phyloP scores from a whole-genome alignment of 2,329 filamentous ascomycete genomes.

The Fusarium sp. region DNA sequence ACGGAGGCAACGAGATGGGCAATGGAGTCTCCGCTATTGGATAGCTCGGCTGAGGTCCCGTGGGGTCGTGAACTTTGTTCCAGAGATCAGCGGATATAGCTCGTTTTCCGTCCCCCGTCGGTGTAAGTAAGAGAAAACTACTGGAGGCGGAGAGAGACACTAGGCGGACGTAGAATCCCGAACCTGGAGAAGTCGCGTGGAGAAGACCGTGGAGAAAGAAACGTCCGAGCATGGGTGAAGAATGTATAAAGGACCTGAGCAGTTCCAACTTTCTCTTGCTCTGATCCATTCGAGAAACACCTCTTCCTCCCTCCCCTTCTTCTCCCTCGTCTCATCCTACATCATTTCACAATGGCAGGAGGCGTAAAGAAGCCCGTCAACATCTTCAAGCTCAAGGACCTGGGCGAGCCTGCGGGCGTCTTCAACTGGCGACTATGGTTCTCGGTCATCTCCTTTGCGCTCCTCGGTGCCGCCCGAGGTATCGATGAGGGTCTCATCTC shows the following conservation, averaged over 20 bases:
- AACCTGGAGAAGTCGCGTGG: constrained; percentile 16
- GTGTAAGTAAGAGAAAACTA: constrained; percentile 18
- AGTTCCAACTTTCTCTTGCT: neutral
- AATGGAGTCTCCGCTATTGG: constrained; percentile 33
- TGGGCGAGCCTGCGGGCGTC: constrained; percentile 75
- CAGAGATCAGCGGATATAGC: neutral
- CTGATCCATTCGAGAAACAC: neutral
- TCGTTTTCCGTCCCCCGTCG: constrained; percentile 4
- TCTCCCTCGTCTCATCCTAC: neutral
- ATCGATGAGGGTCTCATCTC: constrained; percentile 85
- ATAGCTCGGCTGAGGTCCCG: neutral
- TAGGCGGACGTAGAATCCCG: constrained; percentile 4
- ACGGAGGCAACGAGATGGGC: constrained; percentile 6
- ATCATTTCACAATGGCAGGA: constrained; percentile 56
- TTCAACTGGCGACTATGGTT: constrained; percentile 86
- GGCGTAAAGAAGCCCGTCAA: constrained; percentile 68
- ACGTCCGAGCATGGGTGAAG: neutral
- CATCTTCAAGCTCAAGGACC: constrained; percentile 73
- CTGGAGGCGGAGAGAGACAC: neutral
- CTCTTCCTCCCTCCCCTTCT: neutral
- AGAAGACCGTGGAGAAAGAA: neutral
- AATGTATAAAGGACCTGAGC: neutral
- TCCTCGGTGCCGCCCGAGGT: constrained; percentile 82
- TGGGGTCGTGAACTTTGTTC: neutral
- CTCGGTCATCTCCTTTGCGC: constrained; percentile 77